Evolutionary conservation across 257 asterid genomes (phyloP), one percentile per base, ranked within the genome.

Genomic region (Ophiorrhiza pumila): DNA sequence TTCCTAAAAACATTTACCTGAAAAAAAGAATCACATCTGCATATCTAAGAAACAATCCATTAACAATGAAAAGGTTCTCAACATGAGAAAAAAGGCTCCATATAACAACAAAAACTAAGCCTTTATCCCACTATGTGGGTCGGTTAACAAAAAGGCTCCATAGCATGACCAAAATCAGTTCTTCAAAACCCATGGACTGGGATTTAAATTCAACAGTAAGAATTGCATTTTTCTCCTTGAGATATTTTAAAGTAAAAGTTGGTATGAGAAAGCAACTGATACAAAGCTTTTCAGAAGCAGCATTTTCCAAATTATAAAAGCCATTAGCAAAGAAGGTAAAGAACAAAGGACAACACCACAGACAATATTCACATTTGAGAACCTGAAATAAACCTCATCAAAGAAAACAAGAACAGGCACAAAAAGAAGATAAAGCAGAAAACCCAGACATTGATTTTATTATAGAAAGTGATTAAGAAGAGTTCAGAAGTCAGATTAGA

Each of bases 1-100:
- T 56, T 56, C 65, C 76, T 35, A 43, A 69, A 72, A 27, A 60
- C 49, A 71, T 2, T 60, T 13, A 73, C 20, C 68, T 29, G 60
- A 59, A 37, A 17, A 45, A 34, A 9, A 71, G 35, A 32, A 57
- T 2, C 59, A 37, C 37, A 22, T 17, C 57, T 68, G 32, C 2
- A 52, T 3, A 50, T 18, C 58, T 52, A 18, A 0, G 56, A 17
- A 49, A 49, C 56, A 49, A 17, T 49, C 5, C 17, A 49, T 49
- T 23, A 49, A 49, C 17, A 9, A 0, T 17, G 23, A 49, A 49
- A 52, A n/a, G n/a, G n/a, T n/a, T n/a, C n/a, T n/a, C n/a, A n/a
- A n/a, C n/a, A n/a, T n/a, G n/a, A n/a, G n/a, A n/a, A n/a, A n/a
- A n/a, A n/a, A n/a, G n/a, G n/a, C n/a, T n/a, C n/a, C n/a, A n/a